Evolutionary conservation across 1,284 basidiomycete species (phyloP).

Genomic region (Cutaneotrichosporon sp.): DNA sequence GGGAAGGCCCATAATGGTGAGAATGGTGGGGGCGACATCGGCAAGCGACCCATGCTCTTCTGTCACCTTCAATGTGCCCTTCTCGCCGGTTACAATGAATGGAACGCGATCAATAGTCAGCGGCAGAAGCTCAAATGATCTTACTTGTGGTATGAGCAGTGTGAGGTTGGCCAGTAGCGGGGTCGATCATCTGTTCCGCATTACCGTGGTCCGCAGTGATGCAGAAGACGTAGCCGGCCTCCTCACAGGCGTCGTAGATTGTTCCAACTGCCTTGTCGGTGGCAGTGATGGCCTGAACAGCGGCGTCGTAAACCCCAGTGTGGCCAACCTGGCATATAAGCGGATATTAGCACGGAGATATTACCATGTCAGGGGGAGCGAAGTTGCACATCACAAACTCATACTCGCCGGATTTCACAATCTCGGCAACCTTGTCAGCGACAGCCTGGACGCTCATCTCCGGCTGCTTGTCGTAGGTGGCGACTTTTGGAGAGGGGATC

Average conservation of each 20-base stretch:
- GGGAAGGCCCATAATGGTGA: conserved; percentile 61
- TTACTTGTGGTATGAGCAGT: conserved; percentile 50
- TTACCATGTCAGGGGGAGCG: conserved; percentile 87
- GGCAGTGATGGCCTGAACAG: conserved; percentile 72
- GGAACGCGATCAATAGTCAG: conserved; percentile 73
- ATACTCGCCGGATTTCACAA: conserved; percentile 63
- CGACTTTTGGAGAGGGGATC: conserved; percentile 82
- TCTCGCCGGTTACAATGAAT: conserved; percentile 66
- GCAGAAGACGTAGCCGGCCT: conserved; percentile 75
- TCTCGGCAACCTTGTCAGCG: conserved; percentile 79
- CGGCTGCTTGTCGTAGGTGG: conserved; percentile 81
- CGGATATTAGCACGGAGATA: conserved; percentile 14
- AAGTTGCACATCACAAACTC: conserved; percentile 96
- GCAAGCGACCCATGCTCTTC: conserved; percentile 65
- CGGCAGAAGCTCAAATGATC: background rate
- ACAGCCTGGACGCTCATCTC: conserved; percentile 80
- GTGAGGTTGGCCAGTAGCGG: conserved; percentile 73
- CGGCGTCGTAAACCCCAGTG: conserved; percentile 81
- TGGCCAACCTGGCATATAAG: conserved; percentile 63
- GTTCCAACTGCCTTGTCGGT: conserved; percentile 82
- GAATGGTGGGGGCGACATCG: conserved; percentile 80
- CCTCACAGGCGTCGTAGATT: conserved; percentile 74
- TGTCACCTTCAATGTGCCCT: conserved; percentile 54
- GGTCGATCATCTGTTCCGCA: conserved; percentile 76
- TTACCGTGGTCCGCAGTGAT: conserved; percentile 92